phyloP scores from a whole-genome alignment of 192 early-diverging fungal species.

The Tieghemiomyces parasiticus region DNA sequence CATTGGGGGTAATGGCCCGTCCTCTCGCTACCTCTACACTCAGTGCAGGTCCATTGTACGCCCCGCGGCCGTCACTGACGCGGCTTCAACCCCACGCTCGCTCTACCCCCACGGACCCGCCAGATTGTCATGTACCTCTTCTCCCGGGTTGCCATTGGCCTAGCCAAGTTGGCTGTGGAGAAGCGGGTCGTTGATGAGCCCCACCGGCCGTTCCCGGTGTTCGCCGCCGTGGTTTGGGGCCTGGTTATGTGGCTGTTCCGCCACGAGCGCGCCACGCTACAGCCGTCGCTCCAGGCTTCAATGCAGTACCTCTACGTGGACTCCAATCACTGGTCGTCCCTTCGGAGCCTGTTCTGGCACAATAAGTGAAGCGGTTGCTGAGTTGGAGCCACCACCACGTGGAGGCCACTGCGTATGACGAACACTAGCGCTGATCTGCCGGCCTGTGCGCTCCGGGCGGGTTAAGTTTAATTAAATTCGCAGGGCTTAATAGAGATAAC shows the following conservation, averaged over 20 bases:
- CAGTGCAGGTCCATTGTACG: background rate
- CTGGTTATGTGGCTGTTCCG: slow-evolving; percentile 92
- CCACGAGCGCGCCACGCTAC: slow-evolving; percentile 72
- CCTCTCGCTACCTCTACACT: background rate
- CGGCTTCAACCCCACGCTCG: too few species aligned
- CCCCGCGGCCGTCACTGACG: too few species aligned
- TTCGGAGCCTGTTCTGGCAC: slow-evolving; percentile 66
- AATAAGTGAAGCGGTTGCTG: too few species aligned
- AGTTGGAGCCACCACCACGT: too few species aligned
- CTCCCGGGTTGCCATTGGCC: slow-evolving; percentile 74
- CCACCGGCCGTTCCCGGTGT: slow-evolving; percentile 66
- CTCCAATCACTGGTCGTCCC: slow-evolving; percentile 60
- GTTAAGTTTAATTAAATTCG: too few species aligned
- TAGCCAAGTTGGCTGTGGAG: slow-evolving; percentile 70
- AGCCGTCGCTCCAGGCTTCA: slow-evolving; percentile 79
- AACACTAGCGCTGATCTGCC: too few species aligned
- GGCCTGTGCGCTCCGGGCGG: too few species aligned
- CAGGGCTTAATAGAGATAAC: too few species aligned
- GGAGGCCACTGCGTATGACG: too few species aligned
- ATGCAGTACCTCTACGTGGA: slow-evolving; percentile 95
- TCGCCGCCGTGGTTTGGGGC: slow-evolving; percentile 91
- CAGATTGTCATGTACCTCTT: slow-evolving; percentile 91
- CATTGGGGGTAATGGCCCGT: too few species aligned
- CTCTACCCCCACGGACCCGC: too few species aligned
- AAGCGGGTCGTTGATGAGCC: slow-evolving; percentile 55